Base-by-base conservation (phyloP, 805 yeast genomes). In the Lipomyces yamanashiensis region DNA sequence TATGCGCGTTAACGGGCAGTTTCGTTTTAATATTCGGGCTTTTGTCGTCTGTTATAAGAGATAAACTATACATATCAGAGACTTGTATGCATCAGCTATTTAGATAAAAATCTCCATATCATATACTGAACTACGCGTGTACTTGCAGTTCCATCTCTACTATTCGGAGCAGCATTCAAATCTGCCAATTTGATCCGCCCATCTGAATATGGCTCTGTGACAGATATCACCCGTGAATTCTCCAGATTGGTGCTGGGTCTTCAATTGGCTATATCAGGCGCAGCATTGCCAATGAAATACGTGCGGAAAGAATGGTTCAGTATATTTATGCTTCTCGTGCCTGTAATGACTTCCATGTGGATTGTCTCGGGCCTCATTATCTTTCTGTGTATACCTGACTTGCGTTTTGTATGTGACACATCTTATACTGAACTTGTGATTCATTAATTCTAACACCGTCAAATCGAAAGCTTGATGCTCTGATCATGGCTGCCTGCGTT, bases 341-440 rank as follows among this genome's bases (percentile, higher is more conserved):
- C 89, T 0, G 88, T 86, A 17, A 87, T 88, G 92, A 84, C 88
- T 2, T 75, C 79, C 40, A 90, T 90, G 62, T 87, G 90, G 89
- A 72, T 88, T 12, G 76, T 85, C 6, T 85, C 86, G 33, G 89
- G 89, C 0, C 74, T 85, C 5, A 85, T 87, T 67, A 80, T 86
- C 39, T 87, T 87, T 85, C 75, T 79, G 7, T 77, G 87, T 54
- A 82, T 87, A 39, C 90, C 90, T 0, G 81, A 81, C 36, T 76
- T 87, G 61, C 75, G 77, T 40, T 86, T 28, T 23, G 62, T 62
- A 44, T 23, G 64, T 15, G 4, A 1, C n/a, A 7, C 15, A 6
- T 12, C 13, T 15, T 7, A 15, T 40, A 2, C 13, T 48, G 15
- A 48, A 23, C 28, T 23, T 36, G 23, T 48, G 15, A 4, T 28